Conservation (phyloP, 2,329 filamentous ascomycete genomes). For the Hymenoscyphus albidus region DNA sequence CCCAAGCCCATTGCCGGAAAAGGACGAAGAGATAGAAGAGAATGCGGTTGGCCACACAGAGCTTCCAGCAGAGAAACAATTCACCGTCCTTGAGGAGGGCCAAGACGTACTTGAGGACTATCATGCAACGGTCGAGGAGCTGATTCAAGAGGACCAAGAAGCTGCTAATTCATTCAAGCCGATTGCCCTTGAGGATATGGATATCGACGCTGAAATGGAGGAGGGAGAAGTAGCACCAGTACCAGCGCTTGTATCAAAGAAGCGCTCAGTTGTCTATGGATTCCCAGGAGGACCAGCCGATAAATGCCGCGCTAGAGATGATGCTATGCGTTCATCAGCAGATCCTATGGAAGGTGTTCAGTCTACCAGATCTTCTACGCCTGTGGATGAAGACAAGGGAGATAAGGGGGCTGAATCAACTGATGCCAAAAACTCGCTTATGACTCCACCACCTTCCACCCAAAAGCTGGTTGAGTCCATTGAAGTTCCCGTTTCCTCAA, state of each 20-base stretch:
- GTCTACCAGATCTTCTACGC: neutral
- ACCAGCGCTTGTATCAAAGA: neutral
- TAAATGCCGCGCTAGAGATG: neutral
- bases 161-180: neutral
- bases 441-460: neutral
- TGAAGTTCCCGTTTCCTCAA: neutral
- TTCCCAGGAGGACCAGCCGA: conserved; percentile 7
- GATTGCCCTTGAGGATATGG: neutral
- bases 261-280: neutral
- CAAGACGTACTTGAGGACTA: neutral
- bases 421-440: neutral
- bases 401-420: neutral
- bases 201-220: neutral
- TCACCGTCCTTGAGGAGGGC: neutral
- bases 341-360: neutral
- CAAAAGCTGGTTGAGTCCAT: neutral
- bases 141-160: neutral
- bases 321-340: neutral
- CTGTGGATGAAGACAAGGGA: neutral
- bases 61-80: neutral
- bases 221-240: neutral
- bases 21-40: neutral
- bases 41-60: neutral
- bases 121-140: neutral
- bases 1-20: neutral